Percentiles rank a stretch among this genome's conserved stretches.
phyloP scores from a whole-genome alignment of 148 eudicot genomes.

The Rhododendron molle region DNA sequence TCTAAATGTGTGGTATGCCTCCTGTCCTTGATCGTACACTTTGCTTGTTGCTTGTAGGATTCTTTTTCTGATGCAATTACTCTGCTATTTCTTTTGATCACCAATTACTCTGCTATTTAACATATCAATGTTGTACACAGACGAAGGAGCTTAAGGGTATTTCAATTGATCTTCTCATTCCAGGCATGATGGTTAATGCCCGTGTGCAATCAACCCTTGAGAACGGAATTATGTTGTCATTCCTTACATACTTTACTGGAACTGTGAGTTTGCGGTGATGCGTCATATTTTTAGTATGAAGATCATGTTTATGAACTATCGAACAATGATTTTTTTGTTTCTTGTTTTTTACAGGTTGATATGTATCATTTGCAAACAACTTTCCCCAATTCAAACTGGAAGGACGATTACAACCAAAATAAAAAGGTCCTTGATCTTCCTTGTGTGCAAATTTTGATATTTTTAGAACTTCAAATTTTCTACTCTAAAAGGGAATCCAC shows the following conservation, averaged over 20 bases:
- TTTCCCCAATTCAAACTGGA: slow-evolving; percentile 73
- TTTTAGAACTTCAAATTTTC: not conserved
- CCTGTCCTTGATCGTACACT: not conserved
- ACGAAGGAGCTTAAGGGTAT: slow-evolving; percentile 89
- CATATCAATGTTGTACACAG: slow-evolving; percentile 31
- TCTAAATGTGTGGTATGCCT: slow-evolving; percentile 78
- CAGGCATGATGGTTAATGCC: slow-evolving; percentile 97
- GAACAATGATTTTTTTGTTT: not conserved
- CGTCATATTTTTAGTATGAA: not conserved
- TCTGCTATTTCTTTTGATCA: slow-evolving; percentile 3
- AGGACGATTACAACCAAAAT: slow-evolving; percentile 60
- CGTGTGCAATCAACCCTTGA: slow-evolving; percentile 72
- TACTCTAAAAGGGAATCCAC: not conserved
- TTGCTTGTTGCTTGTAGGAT: not conserved
- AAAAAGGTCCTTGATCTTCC: slow-evolving; percentile 51
- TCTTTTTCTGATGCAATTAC: slow-evolving; percentile 1
- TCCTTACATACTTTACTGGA: slow-evolving; percentile 90
- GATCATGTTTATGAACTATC: not conserved
- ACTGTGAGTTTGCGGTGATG: slow-evolving; percentile 52
- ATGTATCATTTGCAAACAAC: slow-evolving; percentile 59
- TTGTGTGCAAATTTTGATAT: not conserved
- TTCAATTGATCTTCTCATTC: slow-evolving; percentile 89
- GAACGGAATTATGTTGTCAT: slow-evolving; percentile 87
- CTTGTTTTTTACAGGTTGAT: slow-evolving; percentile 56
- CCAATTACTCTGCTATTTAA: slow-evolving; percentile 9